Percentiles rank a stretch among this genome's conserved stretches.
These are phyloP conservation scores for Xerocomus amazonicus DNA, from an alignment of 1,284 basidiomycete species.

Conservation along the genomic window DNA sequence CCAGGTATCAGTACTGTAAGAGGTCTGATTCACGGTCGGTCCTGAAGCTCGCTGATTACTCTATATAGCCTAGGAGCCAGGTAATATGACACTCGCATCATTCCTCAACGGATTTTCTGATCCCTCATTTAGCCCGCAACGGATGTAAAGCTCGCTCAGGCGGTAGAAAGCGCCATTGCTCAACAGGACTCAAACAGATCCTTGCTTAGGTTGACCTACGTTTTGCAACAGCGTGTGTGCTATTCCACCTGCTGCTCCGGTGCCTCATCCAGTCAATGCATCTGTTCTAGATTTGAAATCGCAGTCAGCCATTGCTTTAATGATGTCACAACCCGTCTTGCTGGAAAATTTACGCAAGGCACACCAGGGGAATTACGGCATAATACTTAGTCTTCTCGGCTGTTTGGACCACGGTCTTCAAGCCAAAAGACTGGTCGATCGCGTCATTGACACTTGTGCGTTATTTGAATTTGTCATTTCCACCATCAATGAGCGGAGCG, in stretches of 20 bases:
- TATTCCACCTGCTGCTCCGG: slow-evolving; percentile 3
- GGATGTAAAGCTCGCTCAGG: slow-evolving; percentile 54
- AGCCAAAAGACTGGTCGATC: slow-evolving; percentile 84
- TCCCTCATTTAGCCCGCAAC: slow-evolving; percentile 38
- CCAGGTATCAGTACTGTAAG: slow-evolving; percentile 47
- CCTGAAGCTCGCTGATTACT: slow-evolving; percentile 6
- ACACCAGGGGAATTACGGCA: slow-evolving; percentile 85
- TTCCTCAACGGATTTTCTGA: not conserved
- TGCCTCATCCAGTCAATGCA: not conserved
- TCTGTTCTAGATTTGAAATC: slow-evolving; percentile 53
- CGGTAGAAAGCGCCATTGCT: slow-evolving; percentile 73
- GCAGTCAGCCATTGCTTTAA: slow-evolving; percentile 77
- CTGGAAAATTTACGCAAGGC: slow-evolving; percentile 85
- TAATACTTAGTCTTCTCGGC: slow-evolving; percentile 86
- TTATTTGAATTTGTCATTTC: slow-evolving; percentile 9
- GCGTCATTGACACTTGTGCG: slow-evolving; percentile 85
- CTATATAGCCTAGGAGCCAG: slow-evolving; percentile 31
- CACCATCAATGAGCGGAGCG: not conserved
- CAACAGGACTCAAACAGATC: slow-evolving; percentile 85
- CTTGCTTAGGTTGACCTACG: slow-evolving; percentile 78
- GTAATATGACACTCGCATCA: slow-evolving; percentile 12
- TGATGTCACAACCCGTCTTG: slow-evolving; percentile 75
- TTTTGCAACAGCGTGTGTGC: slow-evolving; percentile 72
- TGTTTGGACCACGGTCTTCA: slow-evolving; percentile 81
- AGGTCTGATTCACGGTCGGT: not conserved